Evolutionary conservation across 371 early-diverging fungal genomes (phyloP).

Genomic region (Circinella umbellata): DNA sequence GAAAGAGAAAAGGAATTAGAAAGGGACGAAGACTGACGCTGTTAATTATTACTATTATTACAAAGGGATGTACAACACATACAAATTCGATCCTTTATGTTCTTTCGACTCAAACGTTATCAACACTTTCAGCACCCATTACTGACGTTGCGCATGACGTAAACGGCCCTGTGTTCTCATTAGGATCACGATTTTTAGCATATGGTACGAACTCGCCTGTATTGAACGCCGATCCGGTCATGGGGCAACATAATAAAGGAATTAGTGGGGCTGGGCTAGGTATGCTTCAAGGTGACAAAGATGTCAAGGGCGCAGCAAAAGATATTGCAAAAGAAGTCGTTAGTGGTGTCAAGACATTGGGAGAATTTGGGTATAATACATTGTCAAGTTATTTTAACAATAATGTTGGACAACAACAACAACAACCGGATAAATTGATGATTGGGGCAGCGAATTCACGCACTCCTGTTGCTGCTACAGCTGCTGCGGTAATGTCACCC

Average conservation of each 20-base stretch:
- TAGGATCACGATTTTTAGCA: constrained; percentile 68
- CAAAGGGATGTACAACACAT: constrained; percentile 35
- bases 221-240: constrained; percentile 38
- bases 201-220: constrained; percentile 62
- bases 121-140: constrained; percentile 38
- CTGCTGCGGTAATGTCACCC: constrained; percentile 5
- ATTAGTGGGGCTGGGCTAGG: constrained; percentile 36
- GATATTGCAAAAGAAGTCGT: constrained; percentile 75
- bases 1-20: too few species aligned
- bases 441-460: not conserved
- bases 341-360: constrained; percentile 70
- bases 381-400: constrained; percentile 53
- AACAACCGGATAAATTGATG: not conserved
- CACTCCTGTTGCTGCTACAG: too few species aligned
- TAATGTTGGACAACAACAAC: constrained; percentile 12
- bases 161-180: constrained; percentile 54
- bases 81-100: constrained; percentile 46
- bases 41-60: too few species aligned
- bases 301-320: constrained; percentile 67
- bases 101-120: constrained; percentile 35
- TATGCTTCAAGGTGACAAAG: constrained; percentile 47
- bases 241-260: constrained; percentile 30
- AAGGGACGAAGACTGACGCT: too few species aligned
- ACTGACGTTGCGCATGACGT: constrained; percentile 53
- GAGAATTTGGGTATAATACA: constrained; percentile 57